These are phyloP conservation scores for Mycosphaerelloides madeirae DNA, from an alignment of 2,329 filamentous ascomycete genomes.

Conservation along the genomic window DNA sequence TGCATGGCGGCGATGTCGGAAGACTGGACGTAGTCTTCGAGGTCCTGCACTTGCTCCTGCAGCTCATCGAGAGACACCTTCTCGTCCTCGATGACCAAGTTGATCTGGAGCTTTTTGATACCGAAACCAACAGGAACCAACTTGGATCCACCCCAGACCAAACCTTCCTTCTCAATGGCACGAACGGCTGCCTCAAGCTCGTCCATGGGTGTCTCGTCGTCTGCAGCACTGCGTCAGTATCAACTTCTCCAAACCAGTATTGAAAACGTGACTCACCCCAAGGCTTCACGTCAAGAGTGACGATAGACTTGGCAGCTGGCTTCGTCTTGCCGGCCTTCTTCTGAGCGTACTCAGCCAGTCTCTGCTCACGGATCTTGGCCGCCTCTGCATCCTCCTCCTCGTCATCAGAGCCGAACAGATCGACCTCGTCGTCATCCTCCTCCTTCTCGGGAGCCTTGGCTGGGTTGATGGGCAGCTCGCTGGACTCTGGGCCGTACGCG, in stretches of 20 bases:
- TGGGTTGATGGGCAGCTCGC: slow-evolving; percentile 75
- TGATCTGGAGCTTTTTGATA: slow-evolving; percentile 99
- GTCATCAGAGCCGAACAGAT: slow-evolving; percentile 88
- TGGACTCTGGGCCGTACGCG: slow-evolving; percentile 81
- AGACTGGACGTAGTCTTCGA: slow-evolving; percentile 96
- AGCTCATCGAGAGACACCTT: slow-evolving; percentile 87
- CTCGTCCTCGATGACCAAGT: slow-evolving; percentile 94
- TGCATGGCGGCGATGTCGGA: slow-evolving; percentile 86
- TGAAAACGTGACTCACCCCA: slow-evolving; percentile 68
- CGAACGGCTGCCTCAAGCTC: slow-evolving; percentile 76
- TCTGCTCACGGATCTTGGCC: slow-evolving; percentile 76
- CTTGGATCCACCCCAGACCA: slow-evolving; percentile 92
- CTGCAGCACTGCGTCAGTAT: slow-evolving; percentile 23
- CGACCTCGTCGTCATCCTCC: slow-evolving; percentile 71
- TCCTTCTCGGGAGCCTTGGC: slow-evolving; percentile 70
- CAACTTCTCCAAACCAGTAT: neutral
- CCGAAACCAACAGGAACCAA: slow-evolving; percentile 88
- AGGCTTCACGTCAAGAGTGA: slow-evolving; percentile 95
- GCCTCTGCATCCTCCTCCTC: slow-evolving; percentile 93
- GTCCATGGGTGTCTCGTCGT: slow-evolving; percentile 81
- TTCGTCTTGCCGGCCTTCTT: slow-evolving; percentile 96
- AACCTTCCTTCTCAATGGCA: slow-evolving; percentile 82
- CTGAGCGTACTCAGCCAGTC: slow-evolving; percentile 87
- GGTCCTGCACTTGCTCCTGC: slow-evolving; percentile 75
- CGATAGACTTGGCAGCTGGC: slow-evolving; percentile 89